phyloP scores from a whole-genome alignment of 2,329 filamentous ascomycete genomes.

The Davidsoniella eucalypti region DNA sequence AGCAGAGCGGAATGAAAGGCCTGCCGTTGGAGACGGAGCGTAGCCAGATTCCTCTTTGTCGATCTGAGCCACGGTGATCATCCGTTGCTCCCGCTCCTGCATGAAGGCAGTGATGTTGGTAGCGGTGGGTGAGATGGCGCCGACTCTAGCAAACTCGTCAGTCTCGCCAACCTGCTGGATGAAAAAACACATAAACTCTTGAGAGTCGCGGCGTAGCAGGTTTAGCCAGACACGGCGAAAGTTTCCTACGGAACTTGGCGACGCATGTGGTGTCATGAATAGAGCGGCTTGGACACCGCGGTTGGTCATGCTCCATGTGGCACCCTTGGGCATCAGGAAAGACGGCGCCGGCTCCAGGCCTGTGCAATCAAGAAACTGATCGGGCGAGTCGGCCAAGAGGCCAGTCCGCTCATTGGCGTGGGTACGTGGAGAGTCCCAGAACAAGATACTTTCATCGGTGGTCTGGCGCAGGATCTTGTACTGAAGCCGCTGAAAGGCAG shows the following conservation, averaged over 20 bases:
- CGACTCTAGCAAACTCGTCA: slow-evolving; percentile 11
- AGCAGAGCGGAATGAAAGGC: slow-evolving; percentile 1
- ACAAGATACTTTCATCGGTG: slow-evolving; percentile 18
- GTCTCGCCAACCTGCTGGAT: slow-evolving; percentile 12
- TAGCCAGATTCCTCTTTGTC: not conserved
- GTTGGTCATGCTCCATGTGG: slow-evolving; percentile 10
- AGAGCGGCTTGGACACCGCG: slow-evolving; percentile 9
- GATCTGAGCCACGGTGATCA: slow-evolving; percentile 11
- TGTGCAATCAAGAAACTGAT: slow-evolving; percentile 5
- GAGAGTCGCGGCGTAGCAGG: slow-evolving; percentile 6
- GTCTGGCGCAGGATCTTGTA: slow-evolving; percentile 18
- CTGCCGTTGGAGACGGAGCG: not conserved
- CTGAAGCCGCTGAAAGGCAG: slow-evolving; percentile 18
- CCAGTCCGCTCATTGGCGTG: slow-evolving; percentile 6
- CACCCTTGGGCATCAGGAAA: slow-evolving; percentile 10
- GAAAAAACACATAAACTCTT: slow-evolving; percentile 13
- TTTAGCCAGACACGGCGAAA: slow-evolving; percentile 13
- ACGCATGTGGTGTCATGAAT: slow-evolving; percentile 11
- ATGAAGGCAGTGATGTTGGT: slow-evolving; percentile 8
- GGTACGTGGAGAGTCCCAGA: slow-evolving; percentile 15
- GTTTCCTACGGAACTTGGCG: slow-evolving; percentile 9
- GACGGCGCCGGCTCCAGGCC: slow-evolving; percentile 6
- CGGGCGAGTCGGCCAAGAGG: slow-evolving; percentile 10
- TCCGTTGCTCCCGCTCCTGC: slow-evolving; percentile 8
- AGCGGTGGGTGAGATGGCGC: slow-evolving; percentile 8